Conservation (phyloP, 108 stramenopile species). For the Chaetoceros tenuissimus region DNA sequence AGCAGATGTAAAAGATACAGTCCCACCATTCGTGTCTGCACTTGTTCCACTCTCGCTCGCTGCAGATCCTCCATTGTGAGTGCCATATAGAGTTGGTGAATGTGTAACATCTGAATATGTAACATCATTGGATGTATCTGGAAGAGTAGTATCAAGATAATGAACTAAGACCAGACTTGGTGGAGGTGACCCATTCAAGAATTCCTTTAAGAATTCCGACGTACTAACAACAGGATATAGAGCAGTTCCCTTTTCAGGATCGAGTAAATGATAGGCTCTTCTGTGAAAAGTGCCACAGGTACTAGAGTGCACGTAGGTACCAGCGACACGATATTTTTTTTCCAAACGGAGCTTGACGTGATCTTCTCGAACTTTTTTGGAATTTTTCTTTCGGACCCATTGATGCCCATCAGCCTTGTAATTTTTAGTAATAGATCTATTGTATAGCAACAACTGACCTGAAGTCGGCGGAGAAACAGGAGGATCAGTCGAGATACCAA, state of each 20-base stretch:
- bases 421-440: conserved; percentile 10
- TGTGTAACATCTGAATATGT: too few relatives aligned
- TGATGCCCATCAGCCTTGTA: conserved; percentile 18
- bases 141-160: conserved; percentile 24
- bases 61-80: too few relatives aligned
- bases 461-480: conserved; percentile 13
- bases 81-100: too few relatives aligned
- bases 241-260: conserved; percentile 6
- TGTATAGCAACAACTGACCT: conserved; percentile 16
- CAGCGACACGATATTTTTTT: conserved; percentile 10
- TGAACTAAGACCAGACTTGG: conserved; percentile 16
- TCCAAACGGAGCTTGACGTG: conserved; percentile 29
- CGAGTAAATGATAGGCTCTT: conserved; percentile 18
- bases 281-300: conserved; percentile 11
- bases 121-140: too few relatives aligned
- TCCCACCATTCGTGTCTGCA: too few relatives aligned
- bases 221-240: neutral
- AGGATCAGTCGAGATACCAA: conserved; percentile 1
- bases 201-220: conserved; percentile 1
- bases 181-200: too few relatives aligned
- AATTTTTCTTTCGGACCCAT: conserved; percentile 14
- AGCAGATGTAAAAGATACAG: too few relatives aligned
- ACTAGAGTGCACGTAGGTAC: conserved; percentile 17
- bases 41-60: too few relatives aligned
- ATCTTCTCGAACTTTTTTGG: conserved; percentile 16